Percentiles rank a stretch among this genome's conserved stretches.
phyloP scores from a whole-genome alignment of 805 yeast species.

The Lachancea waltii region DNA sequence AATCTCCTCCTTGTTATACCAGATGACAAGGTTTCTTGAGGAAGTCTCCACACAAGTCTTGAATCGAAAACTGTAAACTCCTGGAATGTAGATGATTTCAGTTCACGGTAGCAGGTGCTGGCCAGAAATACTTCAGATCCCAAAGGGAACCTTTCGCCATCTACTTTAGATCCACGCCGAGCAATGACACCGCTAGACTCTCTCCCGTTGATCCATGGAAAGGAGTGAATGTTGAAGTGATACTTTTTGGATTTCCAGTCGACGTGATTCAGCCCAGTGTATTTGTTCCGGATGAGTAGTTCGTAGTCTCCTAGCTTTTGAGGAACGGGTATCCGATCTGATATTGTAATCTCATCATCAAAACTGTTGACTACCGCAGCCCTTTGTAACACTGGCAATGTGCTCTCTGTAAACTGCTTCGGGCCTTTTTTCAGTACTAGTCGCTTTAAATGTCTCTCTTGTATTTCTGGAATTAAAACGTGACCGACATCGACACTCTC shows the following conservation, averaged over 20 bases:
- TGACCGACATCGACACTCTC: background rate
- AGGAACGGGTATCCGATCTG: constrained; percentile 9
- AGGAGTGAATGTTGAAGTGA: constrained; percentile 40
- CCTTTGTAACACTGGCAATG: constrained; percentile 10
- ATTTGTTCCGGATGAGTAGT: constrained; percentile 28
- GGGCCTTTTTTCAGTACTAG: background rate
- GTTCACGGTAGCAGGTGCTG: constrained; percentile 42
- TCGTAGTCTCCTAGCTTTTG: constrained; percentile 25
- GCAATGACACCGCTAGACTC: constrained; percentile 40
- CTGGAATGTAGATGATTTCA: constrained; percentile 43
- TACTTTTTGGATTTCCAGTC: constrained; percentile 46
- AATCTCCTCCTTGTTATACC: constrained; percentile 7
- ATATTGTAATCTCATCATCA: constrained; percentile 11
- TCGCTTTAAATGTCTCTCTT: background rate
- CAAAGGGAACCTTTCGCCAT: constrained; percentile 17
- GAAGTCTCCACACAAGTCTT: constrained; percentile 41
- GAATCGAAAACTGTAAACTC: constrained; percentile 40
- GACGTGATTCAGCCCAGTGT: constrained; percentile 41
- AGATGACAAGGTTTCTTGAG: constrained; percentile 20
- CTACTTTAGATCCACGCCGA: constrained; percentile 33
- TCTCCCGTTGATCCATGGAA: constrained; percentile 47
- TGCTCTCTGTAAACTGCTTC: background rate
- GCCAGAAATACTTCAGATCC: constrained; percentile 39
- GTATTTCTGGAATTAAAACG: background rate
- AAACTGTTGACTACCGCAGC: constrained; percentile 14